phyloP scores from a whole-genome alignment of 208 protist genomes.

The Acanthamoeba culbertsoni region DNA sequence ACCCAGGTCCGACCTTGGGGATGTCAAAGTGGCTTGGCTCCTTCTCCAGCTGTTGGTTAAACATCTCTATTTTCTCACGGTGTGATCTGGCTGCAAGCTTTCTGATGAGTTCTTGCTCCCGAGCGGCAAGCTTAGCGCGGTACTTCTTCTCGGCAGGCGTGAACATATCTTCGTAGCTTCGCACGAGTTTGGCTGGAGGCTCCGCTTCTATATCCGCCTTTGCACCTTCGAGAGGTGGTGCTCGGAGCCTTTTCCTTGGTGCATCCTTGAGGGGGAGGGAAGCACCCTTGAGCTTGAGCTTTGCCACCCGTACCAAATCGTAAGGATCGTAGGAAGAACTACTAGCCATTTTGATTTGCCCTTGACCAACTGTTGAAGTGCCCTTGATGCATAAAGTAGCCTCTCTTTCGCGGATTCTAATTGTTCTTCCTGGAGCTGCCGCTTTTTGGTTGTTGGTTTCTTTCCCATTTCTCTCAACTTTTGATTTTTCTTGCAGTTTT shows the following conservation, averaged over 20 bases:
- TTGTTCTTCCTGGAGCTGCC: too few species aligned
- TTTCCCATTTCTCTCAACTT: background rate
- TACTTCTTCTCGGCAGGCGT: background rate
- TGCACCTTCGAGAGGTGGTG: background rate
- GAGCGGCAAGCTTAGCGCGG: background rate
- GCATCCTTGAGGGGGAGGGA: background rate
- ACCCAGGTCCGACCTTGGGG: conserved; percentile 9
- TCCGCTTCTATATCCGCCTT: background rate
- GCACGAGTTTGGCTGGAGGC: background rate
- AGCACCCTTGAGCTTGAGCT: background rate
- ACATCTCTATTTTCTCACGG: background rate
- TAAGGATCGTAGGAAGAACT: background rate
- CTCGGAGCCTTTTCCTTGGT: background rate
- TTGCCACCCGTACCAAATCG: background rate
- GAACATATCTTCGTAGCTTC: background rate
- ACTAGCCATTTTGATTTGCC: background rate
- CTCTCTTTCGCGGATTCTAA: background rate
- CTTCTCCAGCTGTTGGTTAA: conserved; percentile 17
- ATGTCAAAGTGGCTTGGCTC: conserved; percentile 43
- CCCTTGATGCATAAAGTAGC: background rate
- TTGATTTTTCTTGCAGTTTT: background rate
- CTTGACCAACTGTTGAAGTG: background rate
- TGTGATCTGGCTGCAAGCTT: conserved; percentile 1
- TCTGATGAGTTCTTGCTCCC: background rate
- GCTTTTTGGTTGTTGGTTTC: background rate